Conservation (phyloP, 306 rosid genomes). For the Cucurbita argyrosperma region DNA sequence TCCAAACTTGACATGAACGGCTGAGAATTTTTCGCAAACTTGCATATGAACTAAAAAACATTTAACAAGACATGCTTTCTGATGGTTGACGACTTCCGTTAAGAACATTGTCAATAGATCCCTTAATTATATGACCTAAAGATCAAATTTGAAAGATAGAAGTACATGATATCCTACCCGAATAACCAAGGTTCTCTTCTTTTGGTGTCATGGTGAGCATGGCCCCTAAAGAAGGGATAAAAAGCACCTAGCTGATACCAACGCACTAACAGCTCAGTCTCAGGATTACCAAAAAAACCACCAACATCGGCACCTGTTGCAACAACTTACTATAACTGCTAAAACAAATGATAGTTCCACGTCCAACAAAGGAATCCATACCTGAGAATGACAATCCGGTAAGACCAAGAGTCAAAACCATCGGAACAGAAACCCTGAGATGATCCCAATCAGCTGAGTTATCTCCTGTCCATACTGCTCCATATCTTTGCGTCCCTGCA, state of each 20-base stretch:
- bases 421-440: conserved; percentile 79
- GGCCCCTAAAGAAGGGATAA: conserved; percentile 89
- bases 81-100: background rate
- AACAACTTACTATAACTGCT: conserved; percentile 5
- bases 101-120: background rate
- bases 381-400: conserved; percentile 74
- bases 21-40: background rate
- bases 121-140: background rate
- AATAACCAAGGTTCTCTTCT: conserved; percentile 98
- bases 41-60: background rate
- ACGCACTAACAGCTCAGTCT: conserved; percentile 75
- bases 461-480: conserved; percentile 97
- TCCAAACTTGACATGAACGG: background rate
- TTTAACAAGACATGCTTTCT: background rate
- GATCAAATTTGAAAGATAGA: background rate
- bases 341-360: background rate
- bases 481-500: conserved; percentile 86
- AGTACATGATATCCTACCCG: conserved; percentile 50
- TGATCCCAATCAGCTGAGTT: conserved; percentile 95
- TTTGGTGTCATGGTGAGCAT: conserved; percentile 95
- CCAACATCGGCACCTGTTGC: conserved; percentile 91
- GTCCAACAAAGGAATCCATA: conserved; percentile 9
- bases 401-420: conserved; percentile 86
- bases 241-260: conserved; percentile 94
- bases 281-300: conserved; percentile 97